Conservation (phyloP, 768 basidiomycete genomes). For the Trametes cingulata region DNA sequence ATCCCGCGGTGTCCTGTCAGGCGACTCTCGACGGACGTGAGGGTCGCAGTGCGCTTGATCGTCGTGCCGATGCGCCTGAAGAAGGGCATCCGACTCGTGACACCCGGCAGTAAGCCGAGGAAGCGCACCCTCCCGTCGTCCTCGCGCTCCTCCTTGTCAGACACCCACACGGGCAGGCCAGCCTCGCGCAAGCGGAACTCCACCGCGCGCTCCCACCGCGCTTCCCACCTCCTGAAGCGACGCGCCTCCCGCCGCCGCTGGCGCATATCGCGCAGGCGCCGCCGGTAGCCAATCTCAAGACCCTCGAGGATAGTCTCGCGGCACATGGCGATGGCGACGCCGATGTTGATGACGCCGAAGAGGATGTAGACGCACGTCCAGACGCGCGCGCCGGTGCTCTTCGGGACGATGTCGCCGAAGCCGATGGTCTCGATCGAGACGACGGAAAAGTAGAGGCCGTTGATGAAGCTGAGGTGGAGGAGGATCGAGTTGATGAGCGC, state of each 20-base stretch:
- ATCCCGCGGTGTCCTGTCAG: conserved; percentile 39
- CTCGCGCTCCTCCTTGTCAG: conserved; percentile 31
- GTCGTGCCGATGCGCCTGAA: not conserved
- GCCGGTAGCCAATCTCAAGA: conserved; percentile 63
- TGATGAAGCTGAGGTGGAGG: conserved; percentile 59
- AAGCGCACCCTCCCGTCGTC: conserved; percentile 13
- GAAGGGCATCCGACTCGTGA: conserved; percentile 2
- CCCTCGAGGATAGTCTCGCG: conserved; percentile 76
- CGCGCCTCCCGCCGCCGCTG: conserved; percentile 44
- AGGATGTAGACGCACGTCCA: conserved; percentile 60
- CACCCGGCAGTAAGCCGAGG: conserved; percentile 4
- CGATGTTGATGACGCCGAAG: conserved; percentile 57
- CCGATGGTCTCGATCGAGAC: conserved; percentile 68
- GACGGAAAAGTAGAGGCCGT: conserved; percentile 78
- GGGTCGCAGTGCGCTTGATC: conserved; percentile 15
- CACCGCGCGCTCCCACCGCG: conserved; percentile 62
- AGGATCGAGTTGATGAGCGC: conserved; percentile 58
- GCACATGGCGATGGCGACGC: conserved; percentile 59
- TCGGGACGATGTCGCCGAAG: conserved; percentile 75
- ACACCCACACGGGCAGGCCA: conserved; percentile 55
- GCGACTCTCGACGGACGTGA: conserved; percentile 6
- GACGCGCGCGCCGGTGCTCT: conserved; percentile 49
- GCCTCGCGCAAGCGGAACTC: conserved; percentile 58
- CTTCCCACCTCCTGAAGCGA: conserved; percentile 46
- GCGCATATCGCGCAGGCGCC: conserved; percentile 50